These are phyloP conservation scores for Akanthomyces uredinophilus DNA, from an alignment of 2,329 filamentous ascomycete species.

Conservation along the genomic window DNA sequence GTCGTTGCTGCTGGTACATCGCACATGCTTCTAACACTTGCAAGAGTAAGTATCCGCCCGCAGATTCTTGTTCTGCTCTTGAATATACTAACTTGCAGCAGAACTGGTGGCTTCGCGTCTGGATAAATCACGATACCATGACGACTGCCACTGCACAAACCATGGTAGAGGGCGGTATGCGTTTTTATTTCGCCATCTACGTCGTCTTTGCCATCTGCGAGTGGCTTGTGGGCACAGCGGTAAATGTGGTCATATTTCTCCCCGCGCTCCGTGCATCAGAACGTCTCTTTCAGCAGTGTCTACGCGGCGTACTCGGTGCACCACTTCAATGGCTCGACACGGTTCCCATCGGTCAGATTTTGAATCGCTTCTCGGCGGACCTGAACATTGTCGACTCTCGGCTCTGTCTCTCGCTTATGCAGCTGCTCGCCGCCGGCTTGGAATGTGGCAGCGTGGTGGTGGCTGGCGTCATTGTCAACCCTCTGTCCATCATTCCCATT, in stretches of 20 bases:
- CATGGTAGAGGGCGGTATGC: not conserved
- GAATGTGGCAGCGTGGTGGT: not conserved
- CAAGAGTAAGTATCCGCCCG: not conserved
- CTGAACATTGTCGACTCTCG: conserved; percentile 34
- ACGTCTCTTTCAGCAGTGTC: not conserved
- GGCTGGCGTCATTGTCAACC: conserved; percentile 22
- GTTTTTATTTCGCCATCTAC: not conserved
- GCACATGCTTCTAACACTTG: not conserved
- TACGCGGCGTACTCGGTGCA: conserved; percentile 21
- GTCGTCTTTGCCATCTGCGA: not conserved
- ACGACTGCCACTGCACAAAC: not conserved
- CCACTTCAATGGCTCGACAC: conserved; percentile 38
- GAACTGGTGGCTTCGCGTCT: conserved; percentile 1
- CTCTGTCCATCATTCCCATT: conserved; percentile 31
- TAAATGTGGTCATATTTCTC: not conserved
- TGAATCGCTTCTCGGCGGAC: conserved; percentile 39
- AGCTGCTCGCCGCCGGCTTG: conserved; percentile 23
- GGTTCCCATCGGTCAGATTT: conserved; percentile 35
- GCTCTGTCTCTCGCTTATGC: not conserved
- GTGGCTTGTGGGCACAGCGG: not conserved
- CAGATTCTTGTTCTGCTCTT: not conserved
- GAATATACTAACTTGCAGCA: not conserved
- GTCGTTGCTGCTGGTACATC: not conserved
- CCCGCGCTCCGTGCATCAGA: conserved; percentile 1
- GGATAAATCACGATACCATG: not conserved